A percentile compares a stretch with the other conserved stretches of the same genome.
Evolutionary conservation across 305 asterid species (phyloP).

Genomic region (Fraxinus platypoda): DNA sequence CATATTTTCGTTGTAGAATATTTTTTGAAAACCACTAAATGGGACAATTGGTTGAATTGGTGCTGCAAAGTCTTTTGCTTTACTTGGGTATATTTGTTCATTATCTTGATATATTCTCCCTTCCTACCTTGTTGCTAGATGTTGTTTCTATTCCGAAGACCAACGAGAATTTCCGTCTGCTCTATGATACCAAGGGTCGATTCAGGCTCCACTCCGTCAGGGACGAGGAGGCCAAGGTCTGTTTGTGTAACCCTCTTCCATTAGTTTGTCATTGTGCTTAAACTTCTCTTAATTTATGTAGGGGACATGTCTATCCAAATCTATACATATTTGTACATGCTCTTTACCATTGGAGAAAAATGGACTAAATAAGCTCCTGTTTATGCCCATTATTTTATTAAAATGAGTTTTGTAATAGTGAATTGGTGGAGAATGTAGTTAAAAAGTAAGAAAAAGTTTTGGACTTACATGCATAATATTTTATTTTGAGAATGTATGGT

Average conservation of each 20-base stretch:
- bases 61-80: background rate
- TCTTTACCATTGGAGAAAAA: background rate
- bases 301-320: background rate
- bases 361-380: background rate
- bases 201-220: slow-evolving; percentile 21
- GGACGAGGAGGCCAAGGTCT: slow-evolving; percentile 20
- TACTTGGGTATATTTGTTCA: background rate
- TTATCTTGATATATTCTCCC: background rate
- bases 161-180: slow-evolving; percentile 12
- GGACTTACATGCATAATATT: background rate
- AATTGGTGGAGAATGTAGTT: too few species aligned
- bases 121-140: background rate
- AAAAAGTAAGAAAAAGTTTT: too few species aligned
- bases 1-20: background rate
- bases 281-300: background rate
- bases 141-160: slow-evolving; percentile 20
- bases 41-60: background rate
- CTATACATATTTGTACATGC: background rate
- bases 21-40: background rate
- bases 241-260: background rate
- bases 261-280: background rate
- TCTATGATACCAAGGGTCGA: slow-evolving; percentile 21
- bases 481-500: too few species aligned
- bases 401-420: too few species aligned
- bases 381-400: too few species aligned